These are phyloP conservation scores for Sugiyamaella xylanicola DNA, from an alignment of 1,139 yeast species.

Conservation along the genomic window DNA sequence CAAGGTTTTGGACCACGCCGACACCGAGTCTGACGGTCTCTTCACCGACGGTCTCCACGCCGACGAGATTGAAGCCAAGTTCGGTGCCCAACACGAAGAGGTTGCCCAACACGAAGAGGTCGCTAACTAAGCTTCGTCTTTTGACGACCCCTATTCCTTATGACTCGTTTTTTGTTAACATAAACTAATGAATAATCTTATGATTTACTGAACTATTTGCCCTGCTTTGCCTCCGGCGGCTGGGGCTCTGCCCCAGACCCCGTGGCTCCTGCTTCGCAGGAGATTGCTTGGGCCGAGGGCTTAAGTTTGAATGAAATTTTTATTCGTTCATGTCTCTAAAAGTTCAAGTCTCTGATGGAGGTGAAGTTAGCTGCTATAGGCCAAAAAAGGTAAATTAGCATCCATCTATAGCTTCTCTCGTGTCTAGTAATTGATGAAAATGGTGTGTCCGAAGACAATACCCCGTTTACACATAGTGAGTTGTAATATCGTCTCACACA, in stretches of 20 bases:
- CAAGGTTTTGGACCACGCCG: conserved; percentile 51
- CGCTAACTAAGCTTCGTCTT: conserved; percentile 2
- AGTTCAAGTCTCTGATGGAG: too few species aligned
- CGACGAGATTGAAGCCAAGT: conserved; percentile 24
- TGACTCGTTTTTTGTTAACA: conserved; percentile 16
- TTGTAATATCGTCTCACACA: too few species aligned
- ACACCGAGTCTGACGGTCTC: conserved; percentile 42
- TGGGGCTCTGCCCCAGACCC: conserved; percentile 8
- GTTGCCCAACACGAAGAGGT: neutral
- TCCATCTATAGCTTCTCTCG: too few species aligned
- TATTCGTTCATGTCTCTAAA: too few species aligned
- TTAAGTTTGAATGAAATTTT: too few species aligned
- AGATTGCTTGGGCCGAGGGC: neutral
- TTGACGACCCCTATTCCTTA: neutral
- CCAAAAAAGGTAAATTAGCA: too few species aligned
- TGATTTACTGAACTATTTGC: neutral
- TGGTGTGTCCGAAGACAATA: too few species aligned
- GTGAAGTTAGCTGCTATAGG: too few species aligned
- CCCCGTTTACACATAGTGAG: too few species aligned
- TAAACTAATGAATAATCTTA: conserved; percentile 7
- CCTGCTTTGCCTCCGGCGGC: neutral
- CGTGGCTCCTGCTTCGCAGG: conserved; percentile 1
- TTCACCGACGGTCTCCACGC: conserved; percentile 28
- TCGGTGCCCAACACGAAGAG: conserved; percentile 16
- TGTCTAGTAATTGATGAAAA: too few species aligned